Evolutionary conservation across 2,329 filamentous ascomycete species (phyloP).

Genomic region (Hypoxylon sp.): DNA sequence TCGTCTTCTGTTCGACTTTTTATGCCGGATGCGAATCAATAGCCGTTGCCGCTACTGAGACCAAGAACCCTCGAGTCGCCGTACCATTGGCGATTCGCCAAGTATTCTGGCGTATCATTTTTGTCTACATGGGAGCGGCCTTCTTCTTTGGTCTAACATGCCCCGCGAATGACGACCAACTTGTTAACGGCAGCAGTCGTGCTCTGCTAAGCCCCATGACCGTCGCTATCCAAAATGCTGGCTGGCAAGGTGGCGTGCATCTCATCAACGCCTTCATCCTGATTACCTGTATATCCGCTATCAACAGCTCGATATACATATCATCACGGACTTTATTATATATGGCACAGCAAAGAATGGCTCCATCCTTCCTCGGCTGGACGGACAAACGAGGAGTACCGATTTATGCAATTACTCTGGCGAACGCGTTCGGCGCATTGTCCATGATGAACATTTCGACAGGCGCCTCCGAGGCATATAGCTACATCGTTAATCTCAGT

Average conservation of each 20-base stretch:
- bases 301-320: constrained; percentile 83
- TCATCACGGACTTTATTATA: constrained; percentile 79
- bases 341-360: constrained; percentile 80
- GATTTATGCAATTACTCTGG: constrained; percentile 71
- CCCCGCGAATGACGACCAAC: constrained; percentile 72
- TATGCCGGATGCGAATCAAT: constrained; percentile 74
- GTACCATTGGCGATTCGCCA: constrained; percentile 70
- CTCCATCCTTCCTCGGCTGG: constrained; percentile 75
- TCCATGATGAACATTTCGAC: constrained; percentile 81
- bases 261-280: constrained; percentile 84
- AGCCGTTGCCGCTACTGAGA: constrained; percentile 70
- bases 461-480: constrained; percentile 72
- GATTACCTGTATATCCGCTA: constrained; percentile 76
- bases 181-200: constrained; percentile 71
- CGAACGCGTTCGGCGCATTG: constrained; percentile 77
- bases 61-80: constrained; percentile 66
- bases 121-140: constrained; percentile 75
- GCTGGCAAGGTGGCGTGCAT: constrained; percentile 78
- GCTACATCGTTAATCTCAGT: constrained; percentile 76
- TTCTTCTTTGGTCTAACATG: constrained; percentile 82
- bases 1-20: constrained; percentile 77
- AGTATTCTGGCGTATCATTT: constrained; percentile 71
- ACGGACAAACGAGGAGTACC: constrained; percentile 73
- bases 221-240: constrained; percentile 78
- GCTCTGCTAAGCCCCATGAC: constrained; percentile 80